Percentiles rank a stretch among this genome's conserved stretches.
phyloP scores from a whole-genome alignment of 1,139 yeast genomes.

The Geotrichum carabidarum region DNA sequence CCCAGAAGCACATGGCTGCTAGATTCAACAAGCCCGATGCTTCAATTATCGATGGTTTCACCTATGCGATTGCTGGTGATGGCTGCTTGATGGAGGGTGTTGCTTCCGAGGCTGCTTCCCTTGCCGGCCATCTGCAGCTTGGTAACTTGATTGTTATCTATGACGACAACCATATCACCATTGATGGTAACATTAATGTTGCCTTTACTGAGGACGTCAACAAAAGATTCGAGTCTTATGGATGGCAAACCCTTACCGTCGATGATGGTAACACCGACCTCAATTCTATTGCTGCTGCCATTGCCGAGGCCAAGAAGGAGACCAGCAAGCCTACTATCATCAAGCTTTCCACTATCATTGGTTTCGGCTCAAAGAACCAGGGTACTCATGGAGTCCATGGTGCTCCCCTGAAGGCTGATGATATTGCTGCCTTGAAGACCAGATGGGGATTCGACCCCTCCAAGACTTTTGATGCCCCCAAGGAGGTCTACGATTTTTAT shows the following conservation, averaged over 20 bases:
- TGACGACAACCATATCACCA: conserved; percentile 96
- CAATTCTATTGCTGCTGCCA: conserved; percentile 66
- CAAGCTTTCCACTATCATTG: conserved; percentile 86
- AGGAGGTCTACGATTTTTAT: conserved; percentile 74
- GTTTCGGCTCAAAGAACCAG: conserved; percentile 80
- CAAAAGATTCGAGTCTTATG: conserved; percentile 84
- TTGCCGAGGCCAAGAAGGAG: conserved; percentile 46
- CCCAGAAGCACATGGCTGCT: conserved; percentile 88
- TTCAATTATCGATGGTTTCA: conserved; percentile 60
- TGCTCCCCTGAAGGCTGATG: conserved; percentile 92
- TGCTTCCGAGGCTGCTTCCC: conserved; percentile 85
- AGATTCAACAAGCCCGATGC: conserved; percentile 86
- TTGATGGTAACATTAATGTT: conserved; percentile 86
- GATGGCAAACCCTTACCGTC: conserved; percentile 85
- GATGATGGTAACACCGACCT: conserved; percentile 78
- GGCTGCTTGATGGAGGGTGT: conserved; percentile 99
- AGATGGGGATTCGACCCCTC: conserved; percentile 87
- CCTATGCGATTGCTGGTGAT: conserved; percentile 86
- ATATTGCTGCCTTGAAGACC: conserved; percentile 78
- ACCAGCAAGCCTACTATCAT: conserved; percentile 84
- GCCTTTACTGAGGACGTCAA: conserved; percentile 94
- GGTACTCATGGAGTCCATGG: conserved; percentile 97
- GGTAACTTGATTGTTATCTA: conserved; percentile 92
- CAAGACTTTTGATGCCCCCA: conserved; percentile 71
- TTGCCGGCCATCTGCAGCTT: conserved; percentile 95